Evolutionary conservation across 1,284 basidiomycete genomes (phyloP), one percentile per base, ranked within the genome.

Genomic region (Pyrrhoderma lamaoense): DNA sequence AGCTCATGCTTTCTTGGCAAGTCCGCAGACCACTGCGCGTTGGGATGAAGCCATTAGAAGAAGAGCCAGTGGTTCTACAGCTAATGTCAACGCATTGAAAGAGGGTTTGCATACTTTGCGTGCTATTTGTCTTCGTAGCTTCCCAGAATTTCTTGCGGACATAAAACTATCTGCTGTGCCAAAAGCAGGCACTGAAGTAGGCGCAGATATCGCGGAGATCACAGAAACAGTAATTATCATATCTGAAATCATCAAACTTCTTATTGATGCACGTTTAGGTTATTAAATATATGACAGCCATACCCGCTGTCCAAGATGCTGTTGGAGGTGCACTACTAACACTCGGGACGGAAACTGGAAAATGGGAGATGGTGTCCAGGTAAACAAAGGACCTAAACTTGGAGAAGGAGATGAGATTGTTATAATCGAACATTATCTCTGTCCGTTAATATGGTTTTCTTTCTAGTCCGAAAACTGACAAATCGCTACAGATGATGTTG

Each of bases 331-430:
- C 81, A 0, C 67, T 90, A 35, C 62, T 79, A 40, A 76, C 78
- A 1, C 73, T 90, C 1, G 87, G 87, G 87, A 90, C 55, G 87
- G 87, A 2, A 90, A 90, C 58, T 90, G 88, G 87, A 86, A 79
- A 65, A 89, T 90, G 87, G 87, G 88, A 3, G 85, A 88, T 56
- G 86, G 87, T 2, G 72, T 83, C 23, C 74, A 75, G 57, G 77
- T 82, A 2, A 76, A 75, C 3, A 80, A 78, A 58, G 64, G 62
- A 1, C 56, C 65, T 2, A 78, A 76, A 54, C 57, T 66, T 1
- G 68, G 69, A 3, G 79, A 79, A 42, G 70, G 73, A 16, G 78
- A 79, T 52, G 82, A 85, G 57, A 67, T 65, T 23, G 68, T 76
- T 8, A 71, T 89, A 9, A 66, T 89, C 18, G 82, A 89, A 60